phyloP scores from a whole-genome alignment of 805 yeast species.

The Wickerhamiella domercqiae region DNA sequence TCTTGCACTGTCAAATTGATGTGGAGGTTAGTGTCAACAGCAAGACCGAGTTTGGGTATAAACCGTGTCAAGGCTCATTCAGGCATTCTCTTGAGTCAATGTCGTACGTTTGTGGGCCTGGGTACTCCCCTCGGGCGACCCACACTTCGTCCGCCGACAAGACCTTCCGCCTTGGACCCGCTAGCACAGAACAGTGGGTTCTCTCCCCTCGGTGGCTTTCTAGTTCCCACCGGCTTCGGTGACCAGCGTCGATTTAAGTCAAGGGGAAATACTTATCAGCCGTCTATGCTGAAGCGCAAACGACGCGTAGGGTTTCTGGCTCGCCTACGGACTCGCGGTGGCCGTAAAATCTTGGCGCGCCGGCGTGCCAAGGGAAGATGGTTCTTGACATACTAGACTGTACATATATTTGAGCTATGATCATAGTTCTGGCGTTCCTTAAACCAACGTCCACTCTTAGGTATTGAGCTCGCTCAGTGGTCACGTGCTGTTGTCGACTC shows the following conservation, averaged over 20 bases:
- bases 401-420: conserved; percentile 1
- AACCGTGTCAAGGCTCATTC: no score
- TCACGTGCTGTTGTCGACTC: no score
- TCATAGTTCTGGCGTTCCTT: not conserved
- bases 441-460: no score
- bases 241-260: conserved; percentile 31
- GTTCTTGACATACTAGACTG: conserved; percentile 60
- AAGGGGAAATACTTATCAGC: conserved; percentile 91
- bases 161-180: not conserved
- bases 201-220: conserved; percentile 2
- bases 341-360: conserved; percentile 62
- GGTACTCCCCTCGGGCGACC: conserved; percentile 12
- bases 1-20: not conserved
- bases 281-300: conserved; percentile 79
- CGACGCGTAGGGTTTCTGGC: conserved; percentile 82
- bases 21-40: conserved; percentile 1
- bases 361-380: conserved; percentile 85
- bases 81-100: no score
- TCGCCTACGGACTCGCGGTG: conserved; percentile 56
- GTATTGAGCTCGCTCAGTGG: no score
- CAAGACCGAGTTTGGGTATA: no score
- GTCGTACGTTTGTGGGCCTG: conserved; percentile 11
- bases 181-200: not conserved
- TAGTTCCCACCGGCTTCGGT: no score
- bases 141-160: conserved; percentile 1